Evolutionary conservation across 2,329 filamentous ascomycete species (phyloP), one percentile per base, ranked within the genome.

Genomic region (Pyrenophora graminea): DNA sequence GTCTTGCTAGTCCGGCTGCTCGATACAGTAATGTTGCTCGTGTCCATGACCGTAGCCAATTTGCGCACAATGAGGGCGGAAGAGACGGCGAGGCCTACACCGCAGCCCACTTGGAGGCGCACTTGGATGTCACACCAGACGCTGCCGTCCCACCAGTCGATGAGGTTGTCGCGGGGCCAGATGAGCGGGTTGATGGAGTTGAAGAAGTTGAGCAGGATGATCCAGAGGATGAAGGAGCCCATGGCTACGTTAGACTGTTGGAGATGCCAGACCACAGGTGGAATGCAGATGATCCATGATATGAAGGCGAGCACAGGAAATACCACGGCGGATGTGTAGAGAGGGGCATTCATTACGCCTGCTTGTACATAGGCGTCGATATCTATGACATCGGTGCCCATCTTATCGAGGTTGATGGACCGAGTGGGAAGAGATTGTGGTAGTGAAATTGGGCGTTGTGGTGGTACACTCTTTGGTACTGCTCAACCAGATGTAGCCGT

Each of bases 51-150:
- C 17, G 71, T 73, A 10, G 84, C 83, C 13, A 89, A 77, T 39
- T 78, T 80, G 40, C 83, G 78, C 51, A 87, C 80, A 42, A 89
- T 82, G 63, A 85, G 83, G 19, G 78, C 71, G 7, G 85, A 64
- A 6, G 79, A 76, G 7, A 81, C 80, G 3, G 82, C 74, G 13
- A 84, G 69, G 1, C 79, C 83, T 1, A 83, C 76, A 15, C 76
- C 76, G 7, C 77, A 72, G 3, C 80, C 83, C 19, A 82, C 74
- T 51, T 81, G 77, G 30, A 89, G 62, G 55, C 85, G 84, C 46
- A 80, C 76, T 59, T 88, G 79, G 41, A 89, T 73, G 66, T 90
- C 86, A 70, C 87, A 90, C 51, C 86, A 80, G 2, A 79, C 80
- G 4, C 68, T 63, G 4, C 87, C 87, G 51, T 79, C 69, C 79